Base-by-base conservation (phyloP, 2,329 filamentous ascomycete species). In the Grosmannia huntii region DNA sequence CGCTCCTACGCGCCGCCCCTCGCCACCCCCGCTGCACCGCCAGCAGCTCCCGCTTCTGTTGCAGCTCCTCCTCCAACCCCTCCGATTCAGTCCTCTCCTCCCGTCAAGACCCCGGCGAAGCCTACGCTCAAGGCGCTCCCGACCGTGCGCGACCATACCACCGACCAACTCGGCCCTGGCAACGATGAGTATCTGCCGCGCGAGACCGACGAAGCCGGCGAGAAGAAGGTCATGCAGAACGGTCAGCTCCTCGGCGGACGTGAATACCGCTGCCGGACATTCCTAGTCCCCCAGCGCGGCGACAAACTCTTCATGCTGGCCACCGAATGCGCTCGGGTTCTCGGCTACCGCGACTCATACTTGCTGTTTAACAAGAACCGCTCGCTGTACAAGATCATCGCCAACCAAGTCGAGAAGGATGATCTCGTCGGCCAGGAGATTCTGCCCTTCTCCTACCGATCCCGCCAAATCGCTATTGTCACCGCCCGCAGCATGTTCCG, bases 241-340 rank as follows among this genome's bases (percentile, higher is more conserved):
- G 94, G 94, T 48, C 85, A 91, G 67, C 83, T 91, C 25, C 79
- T 87, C 31, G 91, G 90, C 61, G 83, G 82, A 25, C 88, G 94
- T 65, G 87, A 92, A 68, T 99, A 96, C 75, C 85, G 88, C 69
- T 96, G 92, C 72, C 82, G 91, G 62, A 97, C 92, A 1, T 99
- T 99, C 70, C 83, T 89, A 63, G 91, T 99, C 4, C 90, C 92
- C 21, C 86, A 95, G 66, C 81, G 94, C 65, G 90, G 89, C 31
- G 86, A 95, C 64, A 96, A 96, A 72, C 81, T 97, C 6, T 99
- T 97, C 74, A 99, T 99, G 94, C 82, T 99, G 56, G 94, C 94
- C 41, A 99, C 94, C 19, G 94, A 99, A 73, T 97, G 94, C 69
- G 94, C 94, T 27, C 84, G 94, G 64, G 90, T 96, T 4, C 77